These are phyloP conservation scores for Wickerhamomyces silvicola DNA, from an alignment of 805 yeast genomes.

Conservation along the genomic window DNA sequence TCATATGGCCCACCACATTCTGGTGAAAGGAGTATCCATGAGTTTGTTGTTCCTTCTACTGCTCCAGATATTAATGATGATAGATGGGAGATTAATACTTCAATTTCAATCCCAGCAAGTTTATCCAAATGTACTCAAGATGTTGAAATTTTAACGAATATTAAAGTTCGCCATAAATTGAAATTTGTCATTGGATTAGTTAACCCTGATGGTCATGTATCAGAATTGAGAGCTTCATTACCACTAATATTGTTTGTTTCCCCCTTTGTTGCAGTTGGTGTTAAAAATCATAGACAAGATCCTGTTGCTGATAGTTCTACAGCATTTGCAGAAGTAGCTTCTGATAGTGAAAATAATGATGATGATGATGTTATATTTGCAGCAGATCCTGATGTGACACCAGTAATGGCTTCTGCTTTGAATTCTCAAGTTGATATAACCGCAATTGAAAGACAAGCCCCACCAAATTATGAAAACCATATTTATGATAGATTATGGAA, in stretches of 20 bases:
- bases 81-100: slow-evolving; percentile 67
- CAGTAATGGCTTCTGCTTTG: slow-evolving; percentile 13
- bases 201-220: slow-evolving; percentile 89
- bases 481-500: slow-evolving; percentile 76
- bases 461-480: slow-evolving; percentile 79
- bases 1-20: slow-evolving; percentile 48
- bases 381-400: slow-evolving; percentile 26
- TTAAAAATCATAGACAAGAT: slow-evolving; percentile 27
- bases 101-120: slow-evolving; percentile 62
- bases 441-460: slow-evolving; percentile 56
- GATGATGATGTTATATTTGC: slow-evolving; percentile 36
- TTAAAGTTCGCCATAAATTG: slow-evolving; percentile 84
- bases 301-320: slow-evolving; percentile 17
- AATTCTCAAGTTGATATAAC: slow-evolving; percentile 14
- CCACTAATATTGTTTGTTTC: slow-evolving; percentile 73
- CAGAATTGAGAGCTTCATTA: slow-evolving; percentile 85
- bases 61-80: slow-evolving; percentile 35
- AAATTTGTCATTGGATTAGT: slow-evolving; percentile 71
- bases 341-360: slow-evolving; percentile 19
- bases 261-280: slow-evolving; percentile 74
- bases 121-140: slow-evolving; percentile 81
- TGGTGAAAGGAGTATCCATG: slow-evolving; percentile 58
- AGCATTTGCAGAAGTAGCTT: slow-evolving; percentile 21
- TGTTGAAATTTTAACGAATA: slow-evolving; percentile 59
- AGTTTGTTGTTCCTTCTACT: slow-evolving; percentile 34